Evolutionary conservation across 2,329 filamentous ascomycete species (phyloP).

Genomic region (Canariomyces notabilis): DNA sequence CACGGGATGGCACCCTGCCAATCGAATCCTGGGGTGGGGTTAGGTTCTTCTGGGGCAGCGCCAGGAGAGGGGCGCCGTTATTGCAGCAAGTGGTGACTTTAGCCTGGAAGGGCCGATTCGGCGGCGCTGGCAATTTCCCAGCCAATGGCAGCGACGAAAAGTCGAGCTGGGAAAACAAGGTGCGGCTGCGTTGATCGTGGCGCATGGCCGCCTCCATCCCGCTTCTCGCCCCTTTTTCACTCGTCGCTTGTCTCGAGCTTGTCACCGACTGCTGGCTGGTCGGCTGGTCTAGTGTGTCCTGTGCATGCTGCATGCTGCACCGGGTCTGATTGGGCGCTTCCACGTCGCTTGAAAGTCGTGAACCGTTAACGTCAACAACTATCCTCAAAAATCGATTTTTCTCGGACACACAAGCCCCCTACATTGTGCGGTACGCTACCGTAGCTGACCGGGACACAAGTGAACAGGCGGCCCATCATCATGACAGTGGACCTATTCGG

Average conservation of each 20-base stretch:
- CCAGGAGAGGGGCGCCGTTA: slow-evolving; percentile 25
- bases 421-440: too few species aligned
- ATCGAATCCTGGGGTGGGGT: slow-evolving; percentile 26
- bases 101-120: slow-evolving; percentile 40
- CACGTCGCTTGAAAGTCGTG: slow-evolving; percentile 6
- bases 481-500: too few species aligned
- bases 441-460: background rate
- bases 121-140: slow-evolving; percentile 33
- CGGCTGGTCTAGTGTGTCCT: background rate
- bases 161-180: slow-evolving; percentile 28
- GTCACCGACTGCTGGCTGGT: slow-evolving; percentile 7
- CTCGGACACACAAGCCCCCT: slow-evolving; percentile 9
- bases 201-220: slow-evolving; percentile 13
- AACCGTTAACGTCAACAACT: slow-evolving; percentile 5
- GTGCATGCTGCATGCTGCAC: slow-evolving; percentile 4
- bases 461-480: too few species aligned
- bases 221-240: background rate
- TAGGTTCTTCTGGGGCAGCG: slow-evolving; percentile 23
- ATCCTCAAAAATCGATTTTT: too few species aligned
- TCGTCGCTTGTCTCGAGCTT: background rate
- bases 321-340: background rate
- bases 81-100: slow-evolving; percentile 30
- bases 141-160: slow-evolving; percentile 31
- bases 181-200: slow-evolving; percentile 29
- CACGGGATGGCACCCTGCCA: slow-evolving; percentile 27